Base-by-base conservation (phyloP, 148 eudicot genomes). In the Suaeda aralocaspica region DNA sequence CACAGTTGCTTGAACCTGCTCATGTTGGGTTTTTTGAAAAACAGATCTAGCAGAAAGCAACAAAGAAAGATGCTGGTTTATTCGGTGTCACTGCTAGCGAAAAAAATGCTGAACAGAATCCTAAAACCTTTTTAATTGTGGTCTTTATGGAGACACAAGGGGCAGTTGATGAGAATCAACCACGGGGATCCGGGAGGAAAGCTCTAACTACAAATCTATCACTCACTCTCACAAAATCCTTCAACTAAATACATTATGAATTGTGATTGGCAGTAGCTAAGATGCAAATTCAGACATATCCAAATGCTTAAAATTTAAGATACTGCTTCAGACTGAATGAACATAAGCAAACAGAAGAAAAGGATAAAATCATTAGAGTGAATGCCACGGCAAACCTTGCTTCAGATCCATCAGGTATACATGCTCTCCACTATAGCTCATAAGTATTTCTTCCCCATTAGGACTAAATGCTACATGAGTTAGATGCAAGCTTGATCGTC, bases 401-500 rank as follows among this genome's bases (percentile, higher is more conserved):
- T 85, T 85, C 30, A 83, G 82, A 86, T 94, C 99, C 96, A 94
- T 91, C 53, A 91, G 71, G 82, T 94, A 94, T 14, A 87, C 96
- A 79, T 94, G 92, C 68, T 94, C 99, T 65, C 97, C 99, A 67
- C 99, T 94, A 66, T 94, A 94, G 72, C 84, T 94, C 49, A 89
- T 84, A 49, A 94, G 96, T 76, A 87, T 83, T 78, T 94, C 99
- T 76, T 89, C 96, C 22, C 92, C 91, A 74, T 89, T 79, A 26
- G 97, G 97, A 84, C 99, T 91, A 72, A 94, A 94, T 30, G 99
- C 71, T 24, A 91, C 96, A 72, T 94, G 99, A 68, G 97, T 94
- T 30, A 91, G 85, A 76, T 91, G 92, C 84, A 91, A 80, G 86
- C 85, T 81, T 64, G 91, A 81, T 56, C 75, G 85, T 15, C 87